phyloP scores from a whole-genome alignment of 192 early-diverging fungal species.

The Coemansia sp. region DNA sequence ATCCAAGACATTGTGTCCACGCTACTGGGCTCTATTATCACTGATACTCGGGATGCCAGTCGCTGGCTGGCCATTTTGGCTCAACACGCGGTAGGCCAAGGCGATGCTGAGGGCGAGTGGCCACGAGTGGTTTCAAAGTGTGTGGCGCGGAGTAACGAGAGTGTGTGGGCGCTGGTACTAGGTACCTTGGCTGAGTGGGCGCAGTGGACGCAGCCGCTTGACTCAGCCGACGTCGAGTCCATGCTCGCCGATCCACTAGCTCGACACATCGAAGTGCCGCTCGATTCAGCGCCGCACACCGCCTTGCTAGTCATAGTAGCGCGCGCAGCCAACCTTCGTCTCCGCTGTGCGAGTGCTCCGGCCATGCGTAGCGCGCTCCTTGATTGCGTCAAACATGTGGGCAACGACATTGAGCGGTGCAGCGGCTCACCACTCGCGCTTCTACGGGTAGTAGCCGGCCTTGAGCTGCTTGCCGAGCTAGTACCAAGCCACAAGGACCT shows the following conservation, averaged over 20 bases:
- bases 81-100: not conserved
- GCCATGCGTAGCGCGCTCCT: conserved; percentile 38
- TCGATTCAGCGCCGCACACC: not conserved
- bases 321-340: conserved; percentile 31
- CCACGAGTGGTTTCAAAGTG: conserved; percentile 2
- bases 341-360: conserved; percentile 28
- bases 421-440: not conserved
- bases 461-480: conserved; percentile 50
- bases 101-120: conserved; percentile 16
- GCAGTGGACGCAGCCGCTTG: conserved; percentile 31
- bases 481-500: conserved; percentile 15
- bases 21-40: conserved; percentile 15
- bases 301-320: conserved; percentile 7
- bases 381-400: conserved; percentile 16
- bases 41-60: conserved; percentile 16
- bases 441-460: conserved; percentile 8
- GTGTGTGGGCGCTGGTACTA: conserved; percentile 35
- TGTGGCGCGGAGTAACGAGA: not conserved
- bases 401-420: not conserved
- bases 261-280: not conserved
- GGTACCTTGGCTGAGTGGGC: conserved; percentile 37
- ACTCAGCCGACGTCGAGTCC: conserved; percentile 24
- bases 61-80: conserved; percentile 31
- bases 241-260: conserved; percentile 28
- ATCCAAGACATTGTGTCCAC: conserved; percentile 36